Conservation (phyloP, 495 filamentous ascomycete genomes). For the Tetracladium setigerum region DNA sequence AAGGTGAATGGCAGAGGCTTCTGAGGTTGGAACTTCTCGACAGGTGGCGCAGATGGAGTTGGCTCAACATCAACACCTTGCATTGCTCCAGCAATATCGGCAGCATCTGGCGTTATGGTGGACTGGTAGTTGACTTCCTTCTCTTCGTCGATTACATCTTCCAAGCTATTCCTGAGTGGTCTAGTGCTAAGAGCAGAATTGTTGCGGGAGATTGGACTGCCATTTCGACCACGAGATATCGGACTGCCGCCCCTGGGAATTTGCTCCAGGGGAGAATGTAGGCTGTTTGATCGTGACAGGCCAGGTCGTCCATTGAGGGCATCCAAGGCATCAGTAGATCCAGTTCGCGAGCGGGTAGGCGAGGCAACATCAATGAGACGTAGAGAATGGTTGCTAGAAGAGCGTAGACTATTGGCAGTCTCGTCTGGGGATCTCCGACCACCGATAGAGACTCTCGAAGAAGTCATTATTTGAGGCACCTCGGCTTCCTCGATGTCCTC, state of each 20-base stretch:
- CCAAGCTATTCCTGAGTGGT: constrained; percentile 18
- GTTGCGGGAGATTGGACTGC: constrained; percentile 13
- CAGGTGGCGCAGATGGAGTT: constrained; percentile 1
- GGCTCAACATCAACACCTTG: constrained; percentile 18
- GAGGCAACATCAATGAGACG: constrained; percentile 45
- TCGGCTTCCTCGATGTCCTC: constrained; percentile 37
- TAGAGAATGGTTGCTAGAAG: constrained; percentile 44
- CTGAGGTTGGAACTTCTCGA: not conserved
- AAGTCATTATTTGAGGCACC: constrained; percentile 46
- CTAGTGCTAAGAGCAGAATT: constrained; percentile 15
- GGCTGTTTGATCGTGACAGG: constrained; percentile 27
- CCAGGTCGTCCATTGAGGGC: constrained; percentile 22
- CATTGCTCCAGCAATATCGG: constrained; percentile 16
- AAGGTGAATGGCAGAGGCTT: constrained; percentile 4
- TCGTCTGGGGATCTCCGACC: constrained; percentile 24
- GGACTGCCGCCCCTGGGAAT: constrained; percentile 15
- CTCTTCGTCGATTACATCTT: constrained; percentile 27
- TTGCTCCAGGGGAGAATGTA: constrained; percentile 32
- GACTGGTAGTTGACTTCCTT: constrained; percentile 10
- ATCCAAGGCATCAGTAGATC: constrained; percentile 33
- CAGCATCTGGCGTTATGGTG: constrained; percentile 7
- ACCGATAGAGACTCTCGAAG: constrained; percentile 45
- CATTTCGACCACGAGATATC: constrained; percentile 6
- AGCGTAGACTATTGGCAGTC: constrained; percentile 21
- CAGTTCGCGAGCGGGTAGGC: constrained; percentile 33